Evolutionary conservation across 2,329 filamentous ascomycete species (phyloP).

Genomic region (Aureobasidium sp.): DNA sequence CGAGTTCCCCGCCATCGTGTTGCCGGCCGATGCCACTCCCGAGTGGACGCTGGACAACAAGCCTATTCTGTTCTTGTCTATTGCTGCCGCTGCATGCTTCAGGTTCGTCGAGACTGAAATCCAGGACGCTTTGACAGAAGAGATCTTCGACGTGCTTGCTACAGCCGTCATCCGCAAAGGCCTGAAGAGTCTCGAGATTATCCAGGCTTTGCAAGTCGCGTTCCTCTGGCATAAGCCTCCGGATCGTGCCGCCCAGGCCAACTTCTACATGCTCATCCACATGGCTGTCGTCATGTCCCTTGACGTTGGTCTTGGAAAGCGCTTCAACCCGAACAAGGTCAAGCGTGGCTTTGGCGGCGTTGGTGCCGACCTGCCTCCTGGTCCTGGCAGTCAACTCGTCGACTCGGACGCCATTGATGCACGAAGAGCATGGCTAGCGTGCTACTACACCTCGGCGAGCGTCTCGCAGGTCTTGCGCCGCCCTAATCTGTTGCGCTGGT

Average conservation of each 20-base stretch:
- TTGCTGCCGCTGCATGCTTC: constrained; percentile 46
- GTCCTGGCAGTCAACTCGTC: constrained; percentile 22
- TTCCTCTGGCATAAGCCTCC: constrained; percentile 84
- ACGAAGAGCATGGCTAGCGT: constrained; percentile 51
- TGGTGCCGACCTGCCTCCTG: constrained; percentile 27
- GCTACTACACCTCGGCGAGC: constrained; percentile 53
- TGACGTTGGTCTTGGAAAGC: constrained; percentile 67
- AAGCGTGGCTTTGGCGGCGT: constrained; percentile 28
- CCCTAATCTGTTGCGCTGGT: constrained; percentile 52
- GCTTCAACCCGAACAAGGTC: constrained; percentile 32
- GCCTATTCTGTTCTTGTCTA: constrained; percentile 51
- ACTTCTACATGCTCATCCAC: constrained; percentile 82
- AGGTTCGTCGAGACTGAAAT: neutral
- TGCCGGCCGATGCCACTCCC: constrained; percentile 46
- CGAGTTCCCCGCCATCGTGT: constrained; percentile 51
- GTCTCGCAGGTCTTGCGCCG: constrained; percentile 51
- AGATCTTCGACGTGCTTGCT: constrained; percentile 65
- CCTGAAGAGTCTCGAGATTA: constrained; percentile 73
- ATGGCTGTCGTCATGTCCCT: constrained; percentile 74
- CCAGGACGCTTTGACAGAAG: constrained; percentile 49
- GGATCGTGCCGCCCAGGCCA: constrained; percentile 74
- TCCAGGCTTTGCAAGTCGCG: constrained; percentile 67
- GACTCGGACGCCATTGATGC: constrained; percentile 49
- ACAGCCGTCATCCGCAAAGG: constrained; percentile 67
- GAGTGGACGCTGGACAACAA: constrained; percentile 48